Percentiles rank a stretch among this genome's conserved stretches.
Conservation (phyloP, 495 filamentous ascomycete species). For the Lepraria neglecta region DNA sequence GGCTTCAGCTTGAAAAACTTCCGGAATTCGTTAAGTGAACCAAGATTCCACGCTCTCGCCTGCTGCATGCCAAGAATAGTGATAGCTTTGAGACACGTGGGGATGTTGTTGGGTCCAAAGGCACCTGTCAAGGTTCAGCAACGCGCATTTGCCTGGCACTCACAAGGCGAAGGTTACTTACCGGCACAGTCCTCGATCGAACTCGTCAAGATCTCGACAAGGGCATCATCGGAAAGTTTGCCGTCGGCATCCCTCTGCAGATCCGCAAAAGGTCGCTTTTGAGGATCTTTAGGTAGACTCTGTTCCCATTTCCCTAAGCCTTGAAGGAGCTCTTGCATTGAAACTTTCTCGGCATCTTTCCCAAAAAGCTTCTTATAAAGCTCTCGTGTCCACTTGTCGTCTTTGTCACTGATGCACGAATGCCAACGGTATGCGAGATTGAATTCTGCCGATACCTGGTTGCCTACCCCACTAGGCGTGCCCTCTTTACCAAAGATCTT, state of each 20-base stretch:
- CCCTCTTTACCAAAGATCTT: conserved; percentile 45
- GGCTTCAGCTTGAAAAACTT: conserved; percentile 53
- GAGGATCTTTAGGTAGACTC: conserved; percentile 44
- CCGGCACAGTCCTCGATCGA: conserved; percentile 56
- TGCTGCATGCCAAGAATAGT: conserved; percentile 55
- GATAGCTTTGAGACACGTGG: conserved; percentile 50
- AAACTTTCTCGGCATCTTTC: conserved; percentile 46
- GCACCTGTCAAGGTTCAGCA: conserved; percentile 32
- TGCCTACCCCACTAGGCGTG: conserved; percentile 60
- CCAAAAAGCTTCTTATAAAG: conserved; percentile 50
- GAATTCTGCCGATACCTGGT: conserved; percentile 67
- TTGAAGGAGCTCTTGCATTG: conserved; percentile 45
- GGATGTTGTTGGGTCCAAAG: conserved; percentile 55
- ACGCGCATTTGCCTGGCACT: neutral
- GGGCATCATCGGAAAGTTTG: conserved; percentile 54
- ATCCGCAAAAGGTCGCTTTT: conserved; percentile 52
- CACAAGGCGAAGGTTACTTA: conserved; percentile 23
- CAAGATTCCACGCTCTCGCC: conserved; percentile 53
- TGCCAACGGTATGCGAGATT: conserved; percentile 71
- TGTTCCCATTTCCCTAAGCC: conserved; percentile 49
- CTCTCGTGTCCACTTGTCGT: conserved; percentile 60
- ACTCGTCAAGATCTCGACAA: conserved; percentile 53
- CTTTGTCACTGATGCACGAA: conserved; percentile 53
- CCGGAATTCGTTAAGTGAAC: conserved; percentile 58
- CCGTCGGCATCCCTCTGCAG: conserved; percentile 51